A percentile compares a stretch with the other conserved stretches of the same genome.
Conservation (phyloP, 352 stramenopile genomes). For the Phytophthora crassamura region DNA sequence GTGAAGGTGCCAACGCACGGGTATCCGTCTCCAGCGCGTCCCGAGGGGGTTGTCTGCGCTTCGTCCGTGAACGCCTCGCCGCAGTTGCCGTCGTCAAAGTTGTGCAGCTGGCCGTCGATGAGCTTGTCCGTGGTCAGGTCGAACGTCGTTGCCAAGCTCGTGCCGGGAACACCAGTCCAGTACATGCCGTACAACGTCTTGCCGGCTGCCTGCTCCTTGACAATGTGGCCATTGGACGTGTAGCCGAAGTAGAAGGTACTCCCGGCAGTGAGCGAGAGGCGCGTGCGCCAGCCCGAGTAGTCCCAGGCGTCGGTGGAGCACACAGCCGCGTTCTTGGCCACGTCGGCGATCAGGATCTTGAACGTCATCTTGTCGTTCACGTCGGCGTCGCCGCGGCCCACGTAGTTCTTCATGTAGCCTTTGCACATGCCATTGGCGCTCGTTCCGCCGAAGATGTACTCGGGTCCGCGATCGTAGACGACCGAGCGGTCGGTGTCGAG, state of each 20-base stretch:
- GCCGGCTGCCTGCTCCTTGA: constrained; percentile 62
- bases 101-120: constrained; percentile 66
- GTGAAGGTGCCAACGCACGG: constrained; percentile 59
- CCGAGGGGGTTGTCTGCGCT: constrained; percentile 44
- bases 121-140: constrained; percentile 62
- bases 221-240: constrained; percentile 67
- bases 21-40: constrained; percentile 56
- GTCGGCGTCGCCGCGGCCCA: constrained; percentile 49
- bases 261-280: constrained; percentile 47
- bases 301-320: constrained; percentile 43
- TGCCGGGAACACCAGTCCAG: constrained; percentile 53
- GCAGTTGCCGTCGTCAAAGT: constrained; percentile 77
- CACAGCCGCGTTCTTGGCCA: constrained; percentile 36
- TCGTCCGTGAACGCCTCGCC: constrained; percentile 54
- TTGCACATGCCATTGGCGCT: constrained; percentile 53
- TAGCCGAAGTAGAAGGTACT: constrained; percentile 68
- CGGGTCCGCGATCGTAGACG: constrained; percentile 61
- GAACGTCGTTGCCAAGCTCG: constrained; percentile 50
- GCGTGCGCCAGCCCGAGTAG: constrained; percentile 50
- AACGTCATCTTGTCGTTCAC: constrained; percentile 51
- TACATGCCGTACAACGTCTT: constrained; percentile 71
- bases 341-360: constrained; percentile 67
- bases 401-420: constrained; percentile 76
- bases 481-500: constrained; percentile 61
- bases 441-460: constrained; percentile 64